These are phyloP conservation scores for Neodidymelliopsis sp. DNA, from an alignment of 2,329 filamentous ascomycete species.

Conservation along the genomic window DNA sequence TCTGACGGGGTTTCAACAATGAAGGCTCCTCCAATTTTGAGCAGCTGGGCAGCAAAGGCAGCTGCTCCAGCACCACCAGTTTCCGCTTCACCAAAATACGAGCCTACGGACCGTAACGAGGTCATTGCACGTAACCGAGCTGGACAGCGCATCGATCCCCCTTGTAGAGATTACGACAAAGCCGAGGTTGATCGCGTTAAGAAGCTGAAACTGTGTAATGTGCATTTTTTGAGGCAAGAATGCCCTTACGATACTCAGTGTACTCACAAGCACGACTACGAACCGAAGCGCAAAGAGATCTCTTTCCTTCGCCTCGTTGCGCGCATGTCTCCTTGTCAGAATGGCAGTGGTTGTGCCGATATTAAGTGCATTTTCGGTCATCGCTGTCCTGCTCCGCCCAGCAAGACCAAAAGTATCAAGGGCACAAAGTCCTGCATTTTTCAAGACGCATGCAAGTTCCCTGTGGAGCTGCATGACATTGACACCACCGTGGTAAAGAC, in stretches of 20 bases:
- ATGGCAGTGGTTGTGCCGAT: conserved; percentile 65
- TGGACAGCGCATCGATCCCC: conserved; percentile 66
- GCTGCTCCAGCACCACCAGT: conserved; percentile 47
- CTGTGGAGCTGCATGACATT: conserved; percentile 64
- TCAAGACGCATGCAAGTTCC: conserved; percentile 66
- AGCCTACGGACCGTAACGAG: conserved; percentile 39
- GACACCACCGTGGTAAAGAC: conserved; percentile 64
- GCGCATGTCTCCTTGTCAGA: conserved; percentile 68
- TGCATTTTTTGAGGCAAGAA: conserved; percentile 65
- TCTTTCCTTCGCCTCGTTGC: conserved; percentile 65
- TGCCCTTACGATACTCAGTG: conserved; percentile 64
- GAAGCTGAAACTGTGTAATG: conserved; percentile 69
- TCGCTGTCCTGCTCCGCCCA: conserved; percentile 62
- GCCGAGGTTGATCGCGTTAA: conserved; percentile 67
- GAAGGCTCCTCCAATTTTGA: conserved; percentile 24
- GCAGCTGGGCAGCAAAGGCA: conserved; percentile 44
- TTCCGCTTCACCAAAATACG: conserved; percentile 25
- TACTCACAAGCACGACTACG: conserved; percentile 63
- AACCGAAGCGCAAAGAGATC: conserved; percentile 61
- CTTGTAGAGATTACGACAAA: conserved; percentile 59
- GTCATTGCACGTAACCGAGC: conserved; percentile 64
- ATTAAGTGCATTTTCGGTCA: conserved; percentile 70
- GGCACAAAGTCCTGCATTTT: conserved; percentile 65
- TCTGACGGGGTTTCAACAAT: conserved; percentile 25
- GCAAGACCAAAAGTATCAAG: conserved; percentile 51